These are phyloP conservation scores for Colletotrichum aenigma DNA, from an alignment of 2,329 filamentous ascomycete genomes.

Conservation along the genomic window DNA sequence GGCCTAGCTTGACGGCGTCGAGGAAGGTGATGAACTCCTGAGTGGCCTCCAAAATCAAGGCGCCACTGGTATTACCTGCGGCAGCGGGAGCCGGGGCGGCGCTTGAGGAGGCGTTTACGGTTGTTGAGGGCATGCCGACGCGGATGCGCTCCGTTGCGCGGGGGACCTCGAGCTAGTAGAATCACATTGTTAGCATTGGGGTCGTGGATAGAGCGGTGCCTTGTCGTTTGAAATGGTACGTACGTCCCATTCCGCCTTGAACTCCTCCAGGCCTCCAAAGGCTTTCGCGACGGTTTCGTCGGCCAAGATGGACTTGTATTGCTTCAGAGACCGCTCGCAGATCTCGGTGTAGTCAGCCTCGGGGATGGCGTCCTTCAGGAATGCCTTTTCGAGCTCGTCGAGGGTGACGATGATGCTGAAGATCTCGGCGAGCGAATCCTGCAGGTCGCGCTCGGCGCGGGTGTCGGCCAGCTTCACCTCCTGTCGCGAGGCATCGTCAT, in stretches of 20 bases:
- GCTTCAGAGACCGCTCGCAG: slow-evolving; percentile 89
- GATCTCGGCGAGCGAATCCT: slow-evolving; percentile 94
- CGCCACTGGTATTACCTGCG: slow-evolving; percentile 55
- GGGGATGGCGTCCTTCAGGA: slow-evolving; percentile 91
- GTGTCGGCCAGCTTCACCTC: slow-evolving; percentile 92
- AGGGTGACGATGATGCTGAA: slow-evolving; percentile 97
- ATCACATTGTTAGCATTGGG: not conserved
- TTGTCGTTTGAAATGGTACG: slow-evolving; percentile 33
- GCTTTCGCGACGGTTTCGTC: slow-evolving; percentile 90
- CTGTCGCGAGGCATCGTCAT: slow-evolving; percentile 45
- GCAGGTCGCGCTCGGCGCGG: slow-evolving; percentile 86
- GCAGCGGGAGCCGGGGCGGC: slow-evolving; percentile 45
- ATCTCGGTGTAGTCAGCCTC: slow-evolving; percentile 96
- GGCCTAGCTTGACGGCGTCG: slow-evolving; percentile 89
- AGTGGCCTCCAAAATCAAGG: slow-evolving; percentile 85
- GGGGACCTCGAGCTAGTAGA: slow-evolving; percentile 82
- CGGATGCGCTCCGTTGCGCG: slow-evolving; percentile 91
- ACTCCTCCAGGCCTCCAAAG: slow-evolving; percentile 87
- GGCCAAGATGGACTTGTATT: slow-evolving; percentile 93
- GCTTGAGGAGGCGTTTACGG: slow-evolving; percentile 60
- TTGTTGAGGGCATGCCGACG: slow-evolving; percentile 89
- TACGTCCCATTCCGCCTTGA: slow-evolving; percentile 92
- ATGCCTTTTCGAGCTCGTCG: slow-evolving; percentile 95
- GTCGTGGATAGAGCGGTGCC: too few relatives aligned
- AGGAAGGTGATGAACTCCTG: slow-evolving; percentile 99